Conservation (phyloP, 352 stramenopile species). For the Plasmopara muralis region DNA sequence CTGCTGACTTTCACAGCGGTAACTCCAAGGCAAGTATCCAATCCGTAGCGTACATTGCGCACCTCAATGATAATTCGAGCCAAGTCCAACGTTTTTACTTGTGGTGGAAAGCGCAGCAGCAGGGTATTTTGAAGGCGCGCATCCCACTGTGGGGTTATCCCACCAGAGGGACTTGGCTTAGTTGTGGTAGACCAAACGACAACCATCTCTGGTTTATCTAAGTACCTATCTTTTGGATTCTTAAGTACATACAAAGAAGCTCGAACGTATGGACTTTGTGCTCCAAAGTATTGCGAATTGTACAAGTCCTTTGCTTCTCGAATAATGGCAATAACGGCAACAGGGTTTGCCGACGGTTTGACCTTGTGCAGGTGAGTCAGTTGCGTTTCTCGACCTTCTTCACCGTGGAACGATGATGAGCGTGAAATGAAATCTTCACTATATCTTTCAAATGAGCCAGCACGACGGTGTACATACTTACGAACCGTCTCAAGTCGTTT, state of each 20-base stretch:
- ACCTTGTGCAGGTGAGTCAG: conserved; percentile 67
- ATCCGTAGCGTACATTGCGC: conserved; percentile 75
- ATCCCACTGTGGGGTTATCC: conserved; percentile 67
- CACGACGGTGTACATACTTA: conserved; percentile 66
- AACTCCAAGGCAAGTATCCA: conserved; percentile 80
- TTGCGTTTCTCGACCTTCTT: conserved; percentile 37
- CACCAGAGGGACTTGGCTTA: conserved; percentile 70
- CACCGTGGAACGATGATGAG: conserved; percentile 56
- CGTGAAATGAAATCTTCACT: conserved; percentile 55
- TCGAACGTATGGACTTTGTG: conserved; percentile 80
- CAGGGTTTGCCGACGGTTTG: conserved; percentile 68
- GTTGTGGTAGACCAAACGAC: conserved; percentile 70
- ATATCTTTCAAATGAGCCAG: conserved; percentile 34
- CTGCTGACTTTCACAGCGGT: conserved; percentile 76
- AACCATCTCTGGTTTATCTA: conserved; percentile 74
- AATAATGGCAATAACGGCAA: conserved; percentile 77
- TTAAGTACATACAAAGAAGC: conserved; percentile 80
- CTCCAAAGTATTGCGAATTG: conserved; percentile 82
- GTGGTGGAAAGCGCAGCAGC: conserved; percentile 58
- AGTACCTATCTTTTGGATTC: conserved; percentile 67
- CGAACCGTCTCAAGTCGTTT: conserved; percentile 59
- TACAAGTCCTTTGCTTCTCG: conserved; percentile 73
- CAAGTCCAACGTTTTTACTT: conserved; percentile 52
- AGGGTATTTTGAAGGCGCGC: conserved; percentile 74
- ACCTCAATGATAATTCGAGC: conserved; percentile 82